Conservation (phyloP, 495 filamentous ascomycete genomes). For the Penicillium roqueforti region DNA sequence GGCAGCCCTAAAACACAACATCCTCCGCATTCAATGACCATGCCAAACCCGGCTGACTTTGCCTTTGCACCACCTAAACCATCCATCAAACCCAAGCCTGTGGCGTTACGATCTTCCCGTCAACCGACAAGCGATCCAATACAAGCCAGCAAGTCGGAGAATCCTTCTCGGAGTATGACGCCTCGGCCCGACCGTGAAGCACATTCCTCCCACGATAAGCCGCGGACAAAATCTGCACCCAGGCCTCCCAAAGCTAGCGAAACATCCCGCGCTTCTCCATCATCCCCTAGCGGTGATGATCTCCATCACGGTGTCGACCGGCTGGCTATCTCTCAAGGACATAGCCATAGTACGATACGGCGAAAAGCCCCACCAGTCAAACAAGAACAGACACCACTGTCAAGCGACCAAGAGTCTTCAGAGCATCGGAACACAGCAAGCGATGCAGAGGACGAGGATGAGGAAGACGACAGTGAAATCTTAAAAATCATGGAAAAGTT, state of each 20-base stretch:
- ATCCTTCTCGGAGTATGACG: conserved; percentile 16
- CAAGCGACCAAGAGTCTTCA: conserved; percentile 42
- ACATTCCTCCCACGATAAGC: conserved; percentile 16
- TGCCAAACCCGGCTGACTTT: conserved; percentile 23
- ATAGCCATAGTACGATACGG: conserved; percentile 22
- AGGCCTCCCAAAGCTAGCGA: conserved; percentile 11
- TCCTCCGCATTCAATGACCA: conserved; percentile 12
- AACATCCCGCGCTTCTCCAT: conserved; percentile 22
- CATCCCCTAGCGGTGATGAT: conserved; percentile 30
- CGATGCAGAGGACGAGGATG: conserved; percentile 36
- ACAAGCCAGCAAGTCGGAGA: conserved; percentile 17
- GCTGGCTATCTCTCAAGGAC: conserved; percentile 23
- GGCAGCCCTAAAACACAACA: conserved; percentile 7
- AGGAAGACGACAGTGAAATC: conserved; percentile 41
- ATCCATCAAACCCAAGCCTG: conserved; percentile 38
- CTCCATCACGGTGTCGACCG: conserved; percentile 25
- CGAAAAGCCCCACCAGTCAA: conserved; percentile 24
- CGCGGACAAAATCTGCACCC: conserved; percentile 27
- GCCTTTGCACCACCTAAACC: conserved; percentile 28
- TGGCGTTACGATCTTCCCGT: conserved; percentile 30
- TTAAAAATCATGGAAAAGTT: conserved; percentile 68
- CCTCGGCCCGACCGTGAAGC: conserved; percentile 19
- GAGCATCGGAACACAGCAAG: conserved; percentile 25
- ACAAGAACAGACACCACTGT: conserved; percentile 40
- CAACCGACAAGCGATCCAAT: conserved; percentile 18